A percentile compares a stretch with the other conserved stretches of the same genome.
Conservation (phyloP, 1,284 basidiomycete genomes). For the Mycena citricolor region DNA sequence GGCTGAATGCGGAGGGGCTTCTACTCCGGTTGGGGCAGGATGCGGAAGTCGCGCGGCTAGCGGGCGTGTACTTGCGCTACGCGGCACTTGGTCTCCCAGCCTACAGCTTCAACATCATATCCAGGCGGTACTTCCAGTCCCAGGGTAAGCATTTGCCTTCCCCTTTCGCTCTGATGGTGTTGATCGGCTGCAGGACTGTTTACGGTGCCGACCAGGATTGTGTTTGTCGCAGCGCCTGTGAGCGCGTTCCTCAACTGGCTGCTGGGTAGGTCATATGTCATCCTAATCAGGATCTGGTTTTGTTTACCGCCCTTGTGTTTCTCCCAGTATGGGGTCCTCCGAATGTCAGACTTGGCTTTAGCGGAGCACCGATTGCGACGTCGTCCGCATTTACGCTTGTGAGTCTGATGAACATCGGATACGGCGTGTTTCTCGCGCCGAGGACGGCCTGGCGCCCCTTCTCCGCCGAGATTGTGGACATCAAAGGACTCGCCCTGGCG, state of each 20-base stretch:
- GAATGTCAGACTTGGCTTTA: slow-evolving; percentile 80
- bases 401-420: slow-evolving; percentile 63
- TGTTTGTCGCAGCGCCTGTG: slow-evolving; percentile 82
- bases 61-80: slow-evolving; percentile 76
- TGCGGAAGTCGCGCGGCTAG: slow-evolving; percentile 78
- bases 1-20: slow-evolving; percentile 82
- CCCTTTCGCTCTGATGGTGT: not conserved
- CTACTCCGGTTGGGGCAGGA: slow-evolving; percentile 84
- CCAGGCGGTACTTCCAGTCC: slow-evolving; percentile 84
- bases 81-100: slow-evolving; percentile 86
- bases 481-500: slow-evolving; percentile 22
- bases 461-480: slow-evolving; percentile 52
- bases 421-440: slow-evolving; percentile 75
- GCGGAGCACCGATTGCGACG: slow-evolving; percentile 91
- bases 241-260: slow-evolving; percentile 85
- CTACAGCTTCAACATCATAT: slow-evolving; percentile 74
- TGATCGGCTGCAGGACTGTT: slow-evolving; percentile 63
- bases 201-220: slow-evolving; percentile 83
- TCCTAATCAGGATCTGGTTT: too few species aligned
- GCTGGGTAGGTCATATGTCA: slow-evolving; percentile 57
- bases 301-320: not conserved
- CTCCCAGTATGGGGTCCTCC: slow-evolving; percentile 83
- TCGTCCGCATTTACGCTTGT: slow-evolving; percentile 88
- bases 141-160: slow-evolving; percentile 49
- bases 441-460: slow-evolving; percentile 86